A percentile compares a stretch with the other conserved stretches of the same genome.
These are phyloP conservation scores for Apiospora kogelbergensis DNA, from an alignment of 2,329 filamentous ascomycete genomes.

Conservation along the genomic window DNA sequence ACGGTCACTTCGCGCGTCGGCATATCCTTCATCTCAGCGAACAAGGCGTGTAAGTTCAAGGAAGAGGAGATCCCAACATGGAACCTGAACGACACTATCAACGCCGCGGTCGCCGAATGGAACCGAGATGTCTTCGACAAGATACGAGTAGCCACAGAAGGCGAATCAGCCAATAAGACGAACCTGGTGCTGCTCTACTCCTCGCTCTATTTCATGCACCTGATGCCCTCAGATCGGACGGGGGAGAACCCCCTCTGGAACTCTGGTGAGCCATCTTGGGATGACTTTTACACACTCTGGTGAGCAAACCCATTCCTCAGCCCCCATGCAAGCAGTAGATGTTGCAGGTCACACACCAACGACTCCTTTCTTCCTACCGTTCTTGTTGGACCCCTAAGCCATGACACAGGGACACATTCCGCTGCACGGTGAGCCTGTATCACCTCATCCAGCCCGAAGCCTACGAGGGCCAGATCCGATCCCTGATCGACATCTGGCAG, in stretches of 20 bases:
- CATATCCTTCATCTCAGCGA: constrained; percentile 66
- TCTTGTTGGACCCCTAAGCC: constrained; percentile 45
- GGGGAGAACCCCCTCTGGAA: constrained; percentile 70
- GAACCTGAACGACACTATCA: constrained; percentile 56
- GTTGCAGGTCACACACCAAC: no score
- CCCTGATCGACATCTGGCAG: constrained; percentile 69
- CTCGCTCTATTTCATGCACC: constrained; percentile 70
- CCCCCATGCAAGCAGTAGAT: constrained; percentile 29
- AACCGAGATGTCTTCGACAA: constrained; percentile 55
- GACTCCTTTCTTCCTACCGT: constrained; percentile 35
- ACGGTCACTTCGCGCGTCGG: constrained; percentile 66
- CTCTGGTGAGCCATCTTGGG: constrained; percentile 68
- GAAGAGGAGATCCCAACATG: constrained; percentile 67
- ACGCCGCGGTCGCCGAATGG: constrained; percentile 59
- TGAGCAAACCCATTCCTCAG: constrained; percentile 29
- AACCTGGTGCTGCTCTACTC: constrained; percentile 66
- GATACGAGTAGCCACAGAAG: constrained; percentile 51
- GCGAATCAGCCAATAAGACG: constrained; percentile 50
- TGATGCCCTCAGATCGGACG: constrained; percentile 73
- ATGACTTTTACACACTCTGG: constrained; percentile 60
- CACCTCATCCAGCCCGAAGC: constrained; percentile 63
- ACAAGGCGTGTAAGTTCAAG: constrained; percentile 67
- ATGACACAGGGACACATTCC: constrained; percentile 67
- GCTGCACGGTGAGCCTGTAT: constrained; percentile 70
- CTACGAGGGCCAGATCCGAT: constrained; percentile 66